Percentiles rank a stretch among this genome's conserved stretches.
Conservation (phyloP, 2,329 filamentous ascomycete species). For the Stenocarpella maydis region DNA sequence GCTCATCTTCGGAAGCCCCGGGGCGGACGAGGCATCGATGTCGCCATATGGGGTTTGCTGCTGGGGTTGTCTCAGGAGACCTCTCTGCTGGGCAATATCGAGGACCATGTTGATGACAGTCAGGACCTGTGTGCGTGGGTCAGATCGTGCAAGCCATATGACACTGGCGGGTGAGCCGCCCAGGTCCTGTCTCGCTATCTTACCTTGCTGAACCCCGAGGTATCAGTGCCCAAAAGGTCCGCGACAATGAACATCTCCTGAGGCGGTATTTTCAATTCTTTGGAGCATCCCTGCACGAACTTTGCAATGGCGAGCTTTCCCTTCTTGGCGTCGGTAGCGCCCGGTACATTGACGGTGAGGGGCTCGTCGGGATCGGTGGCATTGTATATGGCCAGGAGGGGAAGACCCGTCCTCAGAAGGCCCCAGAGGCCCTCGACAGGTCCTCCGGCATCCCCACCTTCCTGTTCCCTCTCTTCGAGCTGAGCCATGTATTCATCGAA, state of each 20-base stretch:
- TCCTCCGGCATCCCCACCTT: slow-evolving; percentile 69
- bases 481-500: slow-evolving; percentile 80
- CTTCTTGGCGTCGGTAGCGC: slow-evolving; percentile 71
- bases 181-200: neutral
- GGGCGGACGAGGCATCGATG: slow-evolving; percentile 47
- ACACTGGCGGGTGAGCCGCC: neutral
- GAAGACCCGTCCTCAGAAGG: slow-evolving; percentile 82
- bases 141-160: slow-evolving; percentile 8
- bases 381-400: slow-evolving; percentile 90
- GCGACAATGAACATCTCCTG: slow-evolving; percentile 90
- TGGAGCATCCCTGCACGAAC: slow-evolving; percentile 89
- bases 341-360: slow-evolving; percentile 67
- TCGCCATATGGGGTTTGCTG: slow-evolving; percentile 47
- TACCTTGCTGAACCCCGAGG: slow-evolving; percentile 96
- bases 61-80: slow-evolving; percentile 71
- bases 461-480: slow-evolving; percentile 72
- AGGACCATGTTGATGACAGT: slow-evolving; percentile 93
- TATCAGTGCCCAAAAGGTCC: slow-evolving; percentile 92
- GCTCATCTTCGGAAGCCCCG: slow-evolving; percentile 71
- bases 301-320: slow-evolving; percentile 91
- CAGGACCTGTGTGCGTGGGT: slow-evolving; percentile 66
- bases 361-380: slow-evolving; percentile 74
- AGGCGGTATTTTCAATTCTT: slow-evolving; percentile 79
- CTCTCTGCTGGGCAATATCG: slow-evolving; percentile 81
- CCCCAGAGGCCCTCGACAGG: slow-evolving; percentile 93